phyloP scores from a whole-genome alignment of 163 green algal genomes.

The Volvox carteri region DNA sequence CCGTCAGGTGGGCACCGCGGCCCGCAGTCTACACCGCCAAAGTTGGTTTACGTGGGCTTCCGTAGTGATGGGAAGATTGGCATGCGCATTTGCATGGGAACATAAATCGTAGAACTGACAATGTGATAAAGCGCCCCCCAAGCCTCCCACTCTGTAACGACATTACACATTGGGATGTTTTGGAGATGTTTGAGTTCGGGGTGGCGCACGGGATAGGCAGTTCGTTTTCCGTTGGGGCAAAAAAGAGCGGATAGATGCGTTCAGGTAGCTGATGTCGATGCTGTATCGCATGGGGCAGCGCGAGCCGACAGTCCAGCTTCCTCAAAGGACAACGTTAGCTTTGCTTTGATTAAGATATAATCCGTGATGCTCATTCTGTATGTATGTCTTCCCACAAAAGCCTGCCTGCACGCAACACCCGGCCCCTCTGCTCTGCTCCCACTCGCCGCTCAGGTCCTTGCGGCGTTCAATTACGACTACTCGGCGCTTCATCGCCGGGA shows the following conservation, averaged over 20 bases:
- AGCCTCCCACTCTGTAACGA: background rate
- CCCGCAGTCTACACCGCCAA: background rate
- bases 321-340: background rate
- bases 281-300: no score
- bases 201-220: no score
- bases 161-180: background rate
- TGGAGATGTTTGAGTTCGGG: no score
- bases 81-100: background rate
- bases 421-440: background rate
- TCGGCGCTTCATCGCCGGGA: conserved; percentile 43
- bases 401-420: background rate
- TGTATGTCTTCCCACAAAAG: background rate
- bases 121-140: background rate
- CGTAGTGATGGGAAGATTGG: background rate
- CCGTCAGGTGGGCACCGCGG: conserved; percentile 7
- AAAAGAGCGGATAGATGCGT: no score
- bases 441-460: conserved; percentile 15
- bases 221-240: no score
- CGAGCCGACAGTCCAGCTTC: no score
- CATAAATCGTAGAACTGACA: background rate
- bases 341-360: background rate
- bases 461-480: conserved; percentile 53
- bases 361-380: background rate
- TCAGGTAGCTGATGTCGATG: no score
- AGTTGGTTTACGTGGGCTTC: background rate